These are phyloP conservation scores for Smittium culicis DNA, from an alignment of 371 early-diverging fungal genomes.

Conservation along the genomic window DNA sequence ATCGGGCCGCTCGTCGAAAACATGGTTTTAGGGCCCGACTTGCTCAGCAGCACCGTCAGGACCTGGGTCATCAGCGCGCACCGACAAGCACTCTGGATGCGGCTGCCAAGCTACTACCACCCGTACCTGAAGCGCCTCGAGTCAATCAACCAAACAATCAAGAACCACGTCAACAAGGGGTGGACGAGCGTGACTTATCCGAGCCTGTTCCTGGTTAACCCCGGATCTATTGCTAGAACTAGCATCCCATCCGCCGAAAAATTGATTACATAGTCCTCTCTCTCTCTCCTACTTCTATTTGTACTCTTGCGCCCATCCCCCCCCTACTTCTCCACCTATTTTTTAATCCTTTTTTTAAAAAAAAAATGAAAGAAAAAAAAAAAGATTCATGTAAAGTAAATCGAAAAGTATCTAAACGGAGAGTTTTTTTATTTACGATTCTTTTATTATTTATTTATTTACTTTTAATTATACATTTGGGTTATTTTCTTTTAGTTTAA, in stretches of 20 bases:
- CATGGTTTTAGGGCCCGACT: slow-evolving; percentile 58
- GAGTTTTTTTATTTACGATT: no score
- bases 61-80: slow-evolving; percentile 64
- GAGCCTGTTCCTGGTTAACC: not conserved
- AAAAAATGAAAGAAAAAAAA: no score
- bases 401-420: no score
- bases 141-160: slow-evolving; percentile 20
- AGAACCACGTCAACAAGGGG: slow-evolving; percentile 16
- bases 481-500: no score
- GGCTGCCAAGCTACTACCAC: slow-evolving; percentile 16
- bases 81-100: slow-evolving; percentile 14
- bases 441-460: no score
- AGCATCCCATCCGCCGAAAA: not conserved
- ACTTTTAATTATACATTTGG: no score
- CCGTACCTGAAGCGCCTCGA: slow-evolving; percentile 22
- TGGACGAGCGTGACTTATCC: slow-evolving; percentile 14
- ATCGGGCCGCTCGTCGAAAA: slow-evolving; percentile 79
- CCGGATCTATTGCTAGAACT: not conserved
- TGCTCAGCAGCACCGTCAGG: slow-evolving; percentile 68
- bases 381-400: no score
- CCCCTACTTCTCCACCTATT: not conserved
- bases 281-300: not conserved
- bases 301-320: not conserved
- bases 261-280: not conserved
- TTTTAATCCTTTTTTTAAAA: not conserved